phyloP scores from a whole-genome alignment of 768 basidiomycete genomes.

The Russula griseocarnosa region DNA sequence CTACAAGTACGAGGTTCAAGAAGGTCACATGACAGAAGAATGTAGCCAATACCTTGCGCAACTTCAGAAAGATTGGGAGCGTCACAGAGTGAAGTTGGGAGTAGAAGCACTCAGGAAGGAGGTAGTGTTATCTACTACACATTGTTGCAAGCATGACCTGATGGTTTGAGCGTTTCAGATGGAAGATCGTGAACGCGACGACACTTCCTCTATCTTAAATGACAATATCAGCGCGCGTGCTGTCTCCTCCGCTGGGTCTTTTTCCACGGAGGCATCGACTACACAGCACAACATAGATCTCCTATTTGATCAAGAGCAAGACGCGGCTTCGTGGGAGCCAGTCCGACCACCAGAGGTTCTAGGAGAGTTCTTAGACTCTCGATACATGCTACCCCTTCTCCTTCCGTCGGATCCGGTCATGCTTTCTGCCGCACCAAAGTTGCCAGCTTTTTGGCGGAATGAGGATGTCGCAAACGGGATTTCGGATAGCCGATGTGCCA shows the following conservation, averaged over 20 bases:
- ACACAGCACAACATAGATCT: conserved; percentile 65
- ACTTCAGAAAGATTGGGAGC: conserved; percentile 96
- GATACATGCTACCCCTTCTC: conserved; percentile 85
- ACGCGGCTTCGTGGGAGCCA: conserved; percentile 73
- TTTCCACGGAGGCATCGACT: conserved; percentile 34
- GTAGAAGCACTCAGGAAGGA: conserved; percentile 83
- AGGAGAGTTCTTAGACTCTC: conserved; percentile 88
- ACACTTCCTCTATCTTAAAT: conserved; percentile 41
- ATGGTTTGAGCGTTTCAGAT: conserved; percentile 44
- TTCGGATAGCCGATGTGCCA: conserved; percentile 34
- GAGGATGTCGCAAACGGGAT: conserved; percentile 32
- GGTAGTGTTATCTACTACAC: conserved; percentile 39
- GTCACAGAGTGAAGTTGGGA: conserved; percentile 80
- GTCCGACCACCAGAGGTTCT: conserved; percentile 72
- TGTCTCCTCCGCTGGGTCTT: conserved; percentile 31
- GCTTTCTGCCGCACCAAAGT: conserved; percentile 64
- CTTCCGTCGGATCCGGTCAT: conserved; percentile 79
- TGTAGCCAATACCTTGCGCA: conserved; percentile 92
- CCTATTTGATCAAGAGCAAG: conserved; percentile 66
- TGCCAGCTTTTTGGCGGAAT: conserved; percentile 38
- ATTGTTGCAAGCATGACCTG: background rate
- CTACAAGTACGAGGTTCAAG: conserved; percentile 91
- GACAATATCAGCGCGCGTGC: conserved; percentile 33
- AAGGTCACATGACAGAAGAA: conserved; percentile 90
- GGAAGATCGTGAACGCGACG: conserved; percentile 61